Base-by-base conservation (phyloP, 495 filamentous ascomycete species). In the Penicillium lagena region DNA sequence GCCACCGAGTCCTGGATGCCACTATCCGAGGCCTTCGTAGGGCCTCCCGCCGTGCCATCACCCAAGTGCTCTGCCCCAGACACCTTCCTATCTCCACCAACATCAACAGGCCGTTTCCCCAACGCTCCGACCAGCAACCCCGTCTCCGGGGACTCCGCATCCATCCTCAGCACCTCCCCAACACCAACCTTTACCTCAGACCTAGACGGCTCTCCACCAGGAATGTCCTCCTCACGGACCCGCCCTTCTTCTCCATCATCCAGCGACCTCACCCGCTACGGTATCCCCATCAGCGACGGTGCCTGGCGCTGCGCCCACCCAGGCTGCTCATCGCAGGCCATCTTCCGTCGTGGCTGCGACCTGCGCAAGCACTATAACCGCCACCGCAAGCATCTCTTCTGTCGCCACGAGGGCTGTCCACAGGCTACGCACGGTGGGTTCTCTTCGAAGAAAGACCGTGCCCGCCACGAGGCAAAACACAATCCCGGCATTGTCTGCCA, bases 321-420 rank as follows among this genome's bases (percentile, higher is more conserved):
- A 1, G 70, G 71, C 12, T 84, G 80, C 53, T 65, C 75, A 11
- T 81, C 78, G 1, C 67, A 71, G 39, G 68, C 78, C 4, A 39
- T 64, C 0, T 84, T 84, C 52, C 75, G 72, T 7, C 69, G 80
- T 22, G 77, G 76, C 43, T 84, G 80, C 54, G 80, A 84, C 52
- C 66, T 84, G 31, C 71, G 80, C 22, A 84, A 84, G 51, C 80
- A 84, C 51, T 80, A 71, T 60, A 80, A 80, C 54, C 66, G 80
- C 0, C 80, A 84, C 56, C 74, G 69, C 8, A 83, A 83, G 46
- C 67, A 76, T 14, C 70, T 82, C 22, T 82, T 82, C 58, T 84
- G 80, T 58, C 78, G 78, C 2, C 67, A 79, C 45, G 68, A 76
- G 46, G 72, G 71, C n/a, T 84, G 80, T 51, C 73, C 79, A 9